Evolutionary conservation across 257 asterid species (phyloP).

Genomic region (Nicotiana benthamiana): DNA sequence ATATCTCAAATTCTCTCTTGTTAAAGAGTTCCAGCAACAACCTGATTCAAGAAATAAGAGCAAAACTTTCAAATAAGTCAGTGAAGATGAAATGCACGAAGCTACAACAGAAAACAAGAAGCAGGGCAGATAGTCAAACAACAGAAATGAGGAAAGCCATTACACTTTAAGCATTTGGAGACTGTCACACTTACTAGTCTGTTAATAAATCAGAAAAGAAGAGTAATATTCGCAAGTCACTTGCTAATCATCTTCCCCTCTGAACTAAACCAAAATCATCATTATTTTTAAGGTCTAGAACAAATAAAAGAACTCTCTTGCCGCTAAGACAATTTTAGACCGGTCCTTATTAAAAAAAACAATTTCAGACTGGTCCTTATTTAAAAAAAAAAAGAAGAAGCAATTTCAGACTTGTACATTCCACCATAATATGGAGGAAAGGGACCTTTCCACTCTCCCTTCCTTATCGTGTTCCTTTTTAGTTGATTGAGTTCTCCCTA

Average conservation of each 20-base stretch:
- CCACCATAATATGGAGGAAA: neutral
- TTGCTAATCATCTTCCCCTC: neutral
- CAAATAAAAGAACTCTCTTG: neutral
- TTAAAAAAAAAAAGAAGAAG: neutral
- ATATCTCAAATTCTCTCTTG: conserved; percentile 17
- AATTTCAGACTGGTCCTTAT: neutral
- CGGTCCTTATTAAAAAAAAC: neutral
- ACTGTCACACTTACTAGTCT: neutral
- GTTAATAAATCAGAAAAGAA: neutral
- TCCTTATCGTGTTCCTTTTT: neutral
- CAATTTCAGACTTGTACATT: neutral
- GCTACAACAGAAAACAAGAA: neutral
- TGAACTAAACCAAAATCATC: neutral
- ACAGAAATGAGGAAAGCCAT: neutral
- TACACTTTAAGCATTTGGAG: neutral
- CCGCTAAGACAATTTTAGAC: neutral
- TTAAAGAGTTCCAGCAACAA: neutral
- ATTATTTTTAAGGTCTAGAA: neutral
- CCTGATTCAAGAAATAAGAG: neutral
- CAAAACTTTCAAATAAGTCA: neutral
- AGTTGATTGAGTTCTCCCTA: neutral
- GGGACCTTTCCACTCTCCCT: neutral
- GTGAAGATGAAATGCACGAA: neutral
- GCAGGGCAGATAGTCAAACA: neutral
- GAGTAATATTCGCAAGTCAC: neutral